Base-by-base conservation (phyloP, 2,329 filamentous ascomycete genomes). In the Aureobasidium pullulans region DNA sequence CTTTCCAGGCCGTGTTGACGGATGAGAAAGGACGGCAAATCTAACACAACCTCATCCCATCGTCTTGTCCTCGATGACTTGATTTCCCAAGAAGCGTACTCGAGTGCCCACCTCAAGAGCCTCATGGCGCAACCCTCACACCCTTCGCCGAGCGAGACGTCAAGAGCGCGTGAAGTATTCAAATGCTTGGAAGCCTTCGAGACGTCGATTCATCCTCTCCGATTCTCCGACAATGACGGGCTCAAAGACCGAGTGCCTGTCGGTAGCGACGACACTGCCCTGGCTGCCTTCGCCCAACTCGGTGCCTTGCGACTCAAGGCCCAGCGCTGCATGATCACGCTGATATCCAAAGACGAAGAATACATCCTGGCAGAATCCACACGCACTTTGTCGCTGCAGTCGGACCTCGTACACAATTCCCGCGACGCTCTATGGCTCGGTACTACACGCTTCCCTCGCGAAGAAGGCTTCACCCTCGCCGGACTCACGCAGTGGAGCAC, bases 341-440 rank as follows among this genome's bases (percentile, higher is more conserved):
- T 82, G 16, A 75, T 81, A 54, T 77, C 78, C 61, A 67, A 68
- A 5, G 68, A 71, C 3, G 72, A 70, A 10, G 78, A 82, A 68
- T 80, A 77, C 59, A 75, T 82, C 50, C 72, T 83, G 43, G 79
- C 79, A 39, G 80, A 82, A 64, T 76, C 77, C 8, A 81, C 80
- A 1, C 73, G 72, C 47, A 76, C 74, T 1, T 63, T 80, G 3
- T 75, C 76, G 5, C 67, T 79, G 6, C 70, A 71, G 23, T 65
- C 68, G 2, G 71, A 71, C 34, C 59, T 63, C 15, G 62, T 66
- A 4, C 62, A 67, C 49, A 67, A 68, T 19, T 61, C 66, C 19
- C 62, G 66, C 9, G 70, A 72, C 60, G 68, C 68, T 2, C 52
- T 76, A 37, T 77, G 73, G 71, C 61, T 76, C 60, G 66, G 67